A percentile compares a stretch with the other conserved stretches of the same genome.
phyloP scores from a whole-genome alignment of 305 asterid genomes.

The Solanum hybrid region DNA sequence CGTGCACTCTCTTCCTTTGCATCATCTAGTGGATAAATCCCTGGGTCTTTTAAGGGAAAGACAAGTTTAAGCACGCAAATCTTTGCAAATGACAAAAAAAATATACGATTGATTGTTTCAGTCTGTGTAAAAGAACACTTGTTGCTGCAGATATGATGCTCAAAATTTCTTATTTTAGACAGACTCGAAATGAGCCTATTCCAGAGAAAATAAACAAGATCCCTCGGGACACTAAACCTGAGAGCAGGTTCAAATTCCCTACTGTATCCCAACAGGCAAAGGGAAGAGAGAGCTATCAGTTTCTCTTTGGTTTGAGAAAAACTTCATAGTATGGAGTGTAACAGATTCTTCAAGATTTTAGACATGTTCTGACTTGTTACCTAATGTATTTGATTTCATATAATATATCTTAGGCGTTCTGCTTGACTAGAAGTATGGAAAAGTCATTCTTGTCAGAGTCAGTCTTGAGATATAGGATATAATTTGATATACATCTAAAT shows the following conservation, averaged over 20 bases:
- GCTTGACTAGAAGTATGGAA: neutral
- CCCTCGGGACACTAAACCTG: neutral
- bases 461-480: neutral
- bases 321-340: neutral
- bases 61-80: neutral
- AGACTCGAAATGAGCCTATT: neutral
- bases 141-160: neutral
- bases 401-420: neutral
- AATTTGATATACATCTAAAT: neutral
- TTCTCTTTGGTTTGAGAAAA: neutral
- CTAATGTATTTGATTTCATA: neutral
- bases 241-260: neutral
- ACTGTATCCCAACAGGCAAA: neutral
- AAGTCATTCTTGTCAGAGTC: neutral
- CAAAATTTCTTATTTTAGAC: neutral
- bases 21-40: slow-evolving; percentile 34
- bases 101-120: neutral
- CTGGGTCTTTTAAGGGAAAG: slow-evolving; percentile 17
- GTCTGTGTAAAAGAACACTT: neutral
- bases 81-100: neutral
- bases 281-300: neutral
- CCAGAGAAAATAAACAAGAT: neutral
- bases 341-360: neutral
- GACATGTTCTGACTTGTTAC: neutral
- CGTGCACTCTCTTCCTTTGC: slow-evolving; percentile 49